These are phyloP conservation scores for Oenanthe sinensis DNA, from an alignment of 129 eudicot species.

Conservation along the genomic window DNA sequence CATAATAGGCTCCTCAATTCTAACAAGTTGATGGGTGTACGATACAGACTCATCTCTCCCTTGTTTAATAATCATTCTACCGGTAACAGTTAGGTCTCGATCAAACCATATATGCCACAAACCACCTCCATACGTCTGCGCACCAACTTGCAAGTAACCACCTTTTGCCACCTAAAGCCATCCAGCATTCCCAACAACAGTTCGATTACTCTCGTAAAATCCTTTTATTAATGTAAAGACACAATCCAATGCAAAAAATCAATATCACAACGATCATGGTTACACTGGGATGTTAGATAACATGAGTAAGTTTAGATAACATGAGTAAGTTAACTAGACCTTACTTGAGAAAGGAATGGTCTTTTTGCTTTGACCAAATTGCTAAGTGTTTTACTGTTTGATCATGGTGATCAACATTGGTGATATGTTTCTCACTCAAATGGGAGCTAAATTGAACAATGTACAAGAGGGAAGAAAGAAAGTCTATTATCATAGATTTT, in stretches of 20 bases:
- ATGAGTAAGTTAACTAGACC: no score
- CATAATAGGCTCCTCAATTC: conserved; percentile 81
- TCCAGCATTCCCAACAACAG: conserved; percentile 10
- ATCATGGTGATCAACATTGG: no score
- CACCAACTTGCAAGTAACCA: conserved; percentile 87
- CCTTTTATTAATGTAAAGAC: neutral
- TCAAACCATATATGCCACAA: conserved; percentile 99
- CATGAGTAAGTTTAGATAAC: no score
- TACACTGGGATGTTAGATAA: no score
- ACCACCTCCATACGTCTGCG: conserved; percentile 93
- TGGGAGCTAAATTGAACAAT: no score
- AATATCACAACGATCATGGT: neutral
- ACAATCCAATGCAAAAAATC: neutral
- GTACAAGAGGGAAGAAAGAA: no score
- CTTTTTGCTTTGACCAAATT: no score
- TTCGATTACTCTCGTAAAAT: neutral
- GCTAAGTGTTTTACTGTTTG: no score
- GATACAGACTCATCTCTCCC: conserved; percentile 54
- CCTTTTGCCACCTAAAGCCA: conserved; percentile 52
- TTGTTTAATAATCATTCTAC: conserved; percentile 72
- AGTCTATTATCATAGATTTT: no score
- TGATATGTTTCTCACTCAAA: no score
- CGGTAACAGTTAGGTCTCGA: conserved; percentile 85
- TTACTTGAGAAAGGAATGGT: no score
- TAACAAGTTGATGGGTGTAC: conserved; percentile 71